phyloP scores from a whole-genome alignment of 441 rosid genomes.

The Oxalis stricta region DNA sequence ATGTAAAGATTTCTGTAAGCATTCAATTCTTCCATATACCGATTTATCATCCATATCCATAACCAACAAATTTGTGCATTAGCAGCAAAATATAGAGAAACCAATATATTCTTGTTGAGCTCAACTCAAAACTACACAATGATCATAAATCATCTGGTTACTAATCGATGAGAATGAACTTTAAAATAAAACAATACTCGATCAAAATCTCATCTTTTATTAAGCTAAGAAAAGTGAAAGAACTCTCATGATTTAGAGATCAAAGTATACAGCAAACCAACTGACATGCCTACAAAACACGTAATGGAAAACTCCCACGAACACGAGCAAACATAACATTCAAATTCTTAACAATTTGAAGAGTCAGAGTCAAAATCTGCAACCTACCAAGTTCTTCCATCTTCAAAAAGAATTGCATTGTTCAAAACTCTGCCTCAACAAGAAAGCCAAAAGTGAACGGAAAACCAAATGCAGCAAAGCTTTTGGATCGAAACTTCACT shows the following conservation, averaged over 20 bases:
- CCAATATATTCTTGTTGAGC: too few relatives aligned
- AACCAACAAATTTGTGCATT: too few relatives aligned
- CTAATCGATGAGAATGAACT: too few relatives aligned
- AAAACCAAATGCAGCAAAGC: slow-evolving; percentile 58
- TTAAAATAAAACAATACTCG: too few relatives aligned
- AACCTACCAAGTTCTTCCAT: slow-evolving; percentile 84
- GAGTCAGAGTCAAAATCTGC: slow-evolving; percentile 68
- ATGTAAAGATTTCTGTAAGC: too few relatives aligned
- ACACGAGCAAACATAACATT: slow-evolving; percentile 43
- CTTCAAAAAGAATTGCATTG: slow-evolving; percentile 74
- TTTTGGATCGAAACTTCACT: slow-evolving; percentile 44
- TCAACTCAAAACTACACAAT: too few relatives aligned
- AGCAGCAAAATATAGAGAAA: too few relatives aligned
- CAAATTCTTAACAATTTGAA: slow-evolving; percentile 64
- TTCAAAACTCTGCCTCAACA: slow-evolving; percentile 68
- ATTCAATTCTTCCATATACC: too few relatives aligned
- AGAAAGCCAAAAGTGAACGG: slow-evolving; percentile 65
- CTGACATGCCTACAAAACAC: slow-evolving; percentile 36
- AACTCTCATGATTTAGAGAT: slow-evolving; percentile 18
- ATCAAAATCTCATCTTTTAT: too few relatives aligned
- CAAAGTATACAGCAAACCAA: slow-evolving; percentile 29
- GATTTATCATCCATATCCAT: too few relatives aligned
- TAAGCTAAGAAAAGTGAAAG: too few relatives aligned
- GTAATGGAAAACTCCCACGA: slow-evolving; percentile 36
- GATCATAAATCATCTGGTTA: too few relatives aligned